A percentile compares a stretch with the other conserved stretches of the same genome.
Evolutionary conservation across 495 filamentous ascomycete genomes (phyloP).

Genomic region (Durotheca rogersii): DNA sequence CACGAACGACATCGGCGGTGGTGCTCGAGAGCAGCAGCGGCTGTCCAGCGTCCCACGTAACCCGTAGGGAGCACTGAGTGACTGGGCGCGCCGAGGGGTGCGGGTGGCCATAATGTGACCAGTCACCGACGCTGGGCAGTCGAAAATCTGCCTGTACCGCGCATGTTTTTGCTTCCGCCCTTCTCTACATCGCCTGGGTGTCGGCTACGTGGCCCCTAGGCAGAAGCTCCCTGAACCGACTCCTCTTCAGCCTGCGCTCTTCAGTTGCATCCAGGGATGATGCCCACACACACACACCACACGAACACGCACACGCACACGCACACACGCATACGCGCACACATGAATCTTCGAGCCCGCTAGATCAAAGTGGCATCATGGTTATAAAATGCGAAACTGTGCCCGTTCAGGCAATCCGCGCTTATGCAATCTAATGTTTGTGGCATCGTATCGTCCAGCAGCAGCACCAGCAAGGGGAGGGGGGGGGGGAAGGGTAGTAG

Average conservation of each 20-base stretch:
- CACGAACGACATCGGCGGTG: slow-evolving; percentile 3
- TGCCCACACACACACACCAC: too few species aligned
- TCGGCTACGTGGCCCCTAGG: slow-evolving; percentile 23
- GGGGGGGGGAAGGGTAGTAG: too few species aligned
- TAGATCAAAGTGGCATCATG: background rate
- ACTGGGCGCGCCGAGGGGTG: slow-evolving; percentile 5
- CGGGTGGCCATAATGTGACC: slow-evolving; percentile 26
- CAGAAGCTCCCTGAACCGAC: background rate
- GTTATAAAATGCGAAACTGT: background rate
- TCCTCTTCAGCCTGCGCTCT: background rate
- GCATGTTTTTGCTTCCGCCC: slow-evolving; percentile 5
- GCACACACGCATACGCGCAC: too few species aligned
- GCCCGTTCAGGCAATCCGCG: background rate
- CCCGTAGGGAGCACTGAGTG: slow-evolving; percentile 3
- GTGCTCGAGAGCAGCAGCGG: background rate
- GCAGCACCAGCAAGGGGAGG: slow-evolving; percentile 1
- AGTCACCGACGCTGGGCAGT: slow-evolving; percentile 12
- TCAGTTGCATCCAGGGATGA: slow-evolving; percentile 4
- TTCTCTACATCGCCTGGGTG: slow-evolving; percentile 11
- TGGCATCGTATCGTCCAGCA: slow-evolving; percentile 4
- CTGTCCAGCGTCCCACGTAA: background rate
- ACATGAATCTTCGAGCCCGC: slow-evolving; percentile 8
- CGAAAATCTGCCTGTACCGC: slow-evolving; percentile 20
- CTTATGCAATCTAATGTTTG: background rate
- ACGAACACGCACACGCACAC: too few species aligned